Evolutionary conservation across 495 filamentous ascomycete genomes (phyloP).

Genomic region (Podospora appendiculata): DNA sequence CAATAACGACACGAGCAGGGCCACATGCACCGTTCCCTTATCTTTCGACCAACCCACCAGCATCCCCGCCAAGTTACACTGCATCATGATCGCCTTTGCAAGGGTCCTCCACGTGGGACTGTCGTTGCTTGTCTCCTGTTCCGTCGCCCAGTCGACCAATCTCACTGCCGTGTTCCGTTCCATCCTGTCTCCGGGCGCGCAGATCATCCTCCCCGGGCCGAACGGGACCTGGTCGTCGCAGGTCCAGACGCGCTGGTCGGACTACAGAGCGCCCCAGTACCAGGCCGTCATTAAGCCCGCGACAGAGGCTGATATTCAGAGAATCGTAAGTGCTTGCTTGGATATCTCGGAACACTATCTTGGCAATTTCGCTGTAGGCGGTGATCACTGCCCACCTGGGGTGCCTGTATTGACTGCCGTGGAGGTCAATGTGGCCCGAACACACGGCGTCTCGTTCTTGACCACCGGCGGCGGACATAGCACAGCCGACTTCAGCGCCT

Average conservation of each 20-base stretch:
- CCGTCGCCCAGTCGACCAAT: not conserved
- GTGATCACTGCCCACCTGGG: too few species aligned
- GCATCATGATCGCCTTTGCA: too few species aligned
- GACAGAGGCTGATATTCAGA: not conserved
- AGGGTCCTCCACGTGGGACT: too few species aligned
- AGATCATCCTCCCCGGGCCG: not conserved
- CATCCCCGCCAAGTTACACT: too few species aligned
- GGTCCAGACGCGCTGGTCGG: not conserved
- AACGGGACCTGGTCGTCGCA: not conserved
- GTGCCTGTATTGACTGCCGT: not conserved
- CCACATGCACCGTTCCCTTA: too few species aligned
- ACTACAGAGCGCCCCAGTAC: not conserved
- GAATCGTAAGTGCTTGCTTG: not conserved
- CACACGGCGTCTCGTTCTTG: conserved; percentile 2
- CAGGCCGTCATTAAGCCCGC: not conserved
- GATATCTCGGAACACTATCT: not conserved
- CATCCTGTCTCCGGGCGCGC: not conserved
- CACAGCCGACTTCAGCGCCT: not conserved
- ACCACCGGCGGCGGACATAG: conserved; percentile 3
- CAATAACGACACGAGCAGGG: too few species aligned
- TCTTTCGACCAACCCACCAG: too few species aligned
- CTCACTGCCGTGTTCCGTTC: not conserved
- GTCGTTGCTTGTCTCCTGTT: too few species aligned
- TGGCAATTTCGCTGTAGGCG: not conserved
- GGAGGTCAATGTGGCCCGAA: not conserved